Percentiles rank a stretch among this genome's conserved stretches.
Conservation (phyloP, 805 yeast genomes). For the Nakazawaea holstii region DNA sequence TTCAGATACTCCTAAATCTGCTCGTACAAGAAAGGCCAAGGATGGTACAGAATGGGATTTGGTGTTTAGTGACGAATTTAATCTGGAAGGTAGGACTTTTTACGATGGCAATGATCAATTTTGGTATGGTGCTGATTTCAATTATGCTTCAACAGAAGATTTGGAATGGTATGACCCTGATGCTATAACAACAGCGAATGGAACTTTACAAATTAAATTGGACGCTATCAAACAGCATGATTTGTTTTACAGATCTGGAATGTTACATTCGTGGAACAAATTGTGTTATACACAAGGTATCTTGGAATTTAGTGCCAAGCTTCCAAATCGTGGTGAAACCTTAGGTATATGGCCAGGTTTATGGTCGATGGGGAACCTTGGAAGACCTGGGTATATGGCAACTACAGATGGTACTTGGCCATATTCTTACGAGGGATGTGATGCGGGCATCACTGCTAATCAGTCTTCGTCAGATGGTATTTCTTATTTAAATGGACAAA, state of each 20-base stretch:
- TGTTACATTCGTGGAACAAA: conserved; percentile 44
- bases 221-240: conserved; percentile 39
- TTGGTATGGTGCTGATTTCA: conserved; percentile 37
- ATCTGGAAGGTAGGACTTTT: conserved; percentile 42
- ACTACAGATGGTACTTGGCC: conserved; percentile 49
- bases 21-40: conserved; percentile 30
- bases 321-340: conserved; percentile 36
- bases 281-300: conserved; percentile 40
- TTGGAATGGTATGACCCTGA: conserved; percentile 51
- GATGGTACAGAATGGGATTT: conserved; percentile 34
- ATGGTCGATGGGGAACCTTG: conserved; percentile 45
- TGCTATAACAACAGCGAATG: conserved; percentile 35
- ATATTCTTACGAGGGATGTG: conserved; percentile 40
- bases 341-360: conserved; percentile 48
- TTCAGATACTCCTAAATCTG: conserved; percentile 54
- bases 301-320: conserved; percentile 34
- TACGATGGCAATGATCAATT: conserved; percentile 45
- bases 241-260: conserved; percentile 39
- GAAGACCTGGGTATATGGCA: conserved; percentile 43
- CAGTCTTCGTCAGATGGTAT: conserved; percentile 45
- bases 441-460: conserved; percentile 45
- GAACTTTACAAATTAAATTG: conserved; percentile 32
- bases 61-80: conserved; percentile 45
- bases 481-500: conserved; percentile 40
- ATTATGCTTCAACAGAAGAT: conserved; percentile 43